phyloP scores from a whole-genome alignment of 108 stramenopile species.

The Pseudonitzschia multiseries region DNA sequence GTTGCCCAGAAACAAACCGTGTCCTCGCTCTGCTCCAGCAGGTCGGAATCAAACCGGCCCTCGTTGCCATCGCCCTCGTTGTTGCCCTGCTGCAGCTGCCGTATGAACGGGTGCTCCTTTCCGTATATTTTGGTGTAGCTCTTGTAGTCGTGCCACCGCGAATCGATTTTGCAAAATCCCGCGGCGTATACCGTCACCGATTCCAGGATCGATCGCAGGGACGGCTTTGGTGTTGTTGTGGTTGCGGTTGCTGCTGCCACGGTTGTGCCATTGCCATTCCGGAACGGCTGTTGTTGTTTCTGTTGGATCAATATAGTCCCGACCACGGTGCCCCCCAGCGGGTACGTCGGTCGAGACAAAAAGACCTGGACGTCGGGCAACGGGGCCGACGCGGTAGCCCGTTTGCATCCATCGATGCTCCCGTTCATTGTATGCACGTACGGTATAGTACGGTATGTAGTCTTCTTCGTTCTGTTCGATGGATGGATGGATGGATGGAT shows the following conservation, averaged over 20 bases:
- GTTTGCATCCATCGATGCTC: neutral
- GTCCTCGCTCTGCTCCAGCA: constrained; percentile 28
- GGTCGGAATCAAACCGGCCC: constrained; percentile 26
- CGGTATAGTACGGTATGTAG: too few relatives aligned
- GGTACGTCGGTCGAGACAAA: constrained; percentile 45
- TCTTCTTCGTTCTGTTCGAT: too few relatives aligned
- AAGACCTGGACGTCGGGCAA: constrained; percentile 41
- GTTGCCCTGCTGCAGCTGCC: constrained; percentile 5
- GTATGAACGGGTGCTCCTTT: constrained; percentile 23
- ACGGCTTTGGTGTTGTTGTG: neutral
- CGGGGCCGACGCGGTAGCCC: neutral
- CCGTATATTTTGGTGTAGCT: constrained; percentile 39
- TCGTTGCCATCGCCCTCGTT: too few relatives aligned
- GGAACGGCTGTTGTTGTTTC: neutral
- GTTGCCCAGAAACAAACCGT: constrained; percentile 63
- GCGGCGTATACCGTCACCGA: constrained; percentile 33
- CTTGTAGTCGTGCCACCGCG: constrained; percentile 53
- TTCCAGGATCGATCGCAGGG: constrained; percentile 24
- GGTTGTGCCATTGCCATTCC: neutral
- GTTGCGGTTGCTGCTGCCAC: neutral
- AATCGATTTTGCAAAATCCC: constrained; percentile 50
- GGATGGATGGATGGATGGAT: too few relatives aligned
- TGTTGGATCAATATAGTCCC: constrained; percentile 42
- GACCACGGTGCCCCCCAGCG: constrained; percentile 41
- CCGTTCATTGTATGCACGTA: too few relatives aligned